Percentiles rank a stretch among this genome's conserved stretches.
Evolutionary conservation across 164 flowering plant genomes (phyloP).

Genomic region (Kalanchoe fedtschenkoi): DNA sequence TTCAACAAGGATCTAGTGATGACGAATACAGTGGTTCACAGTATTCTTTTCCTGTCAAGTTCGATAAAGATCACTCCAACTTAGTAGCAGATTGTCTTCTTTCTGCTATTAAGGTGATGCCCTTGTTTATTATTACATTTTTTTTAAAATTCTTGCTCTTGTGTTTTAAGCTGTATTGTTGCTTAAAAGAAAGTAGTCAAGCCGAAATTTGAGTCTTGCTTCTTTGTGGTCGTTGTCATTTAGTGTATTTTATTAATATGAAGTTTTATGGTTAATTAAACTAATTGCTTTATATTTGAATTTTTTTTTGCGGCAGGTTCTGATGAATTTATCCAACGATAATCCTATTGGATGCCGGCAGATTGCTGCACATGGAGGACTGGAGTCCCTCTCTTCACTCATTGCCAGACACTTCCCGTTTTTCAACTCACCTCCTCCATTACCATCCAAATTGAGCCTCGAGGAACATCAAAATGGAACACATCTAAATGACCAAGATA

Average conservation of each 20-base stretch:
- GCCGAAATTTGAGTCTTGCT: conserved; percentile 1
- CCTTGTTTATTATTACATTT: conserved; percentile 3
- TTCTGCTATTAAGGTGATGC: conserved; percentile 73
- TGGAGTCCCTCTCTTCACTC: conserved; percentile 66
- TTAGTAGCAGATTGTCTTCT: conserved; percentile 86
- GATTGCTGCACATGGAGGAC: conserved; percentile 78
- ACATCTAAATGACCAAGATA: conserved; percentile 66
- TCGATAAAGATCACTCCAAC: conserved; percentile 29
- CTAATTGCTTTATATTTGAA: conserved; percentile 5
- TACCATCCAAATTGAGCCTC: conserved; percentile 14
- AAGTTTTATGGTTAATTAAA: neutral
- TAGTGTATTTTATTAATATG: neutral
- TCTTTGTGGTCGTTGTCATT: conserved; percentile 6
- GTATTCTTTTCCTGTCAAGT: conserved; percentile 22
- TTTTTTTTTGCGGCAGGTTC: conserved; percentile 47
- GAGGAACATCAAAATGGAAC: conserved; percentile 24
- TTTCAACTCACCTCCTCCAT: conserved; percentile 29
- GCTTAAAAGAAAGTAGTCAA: neutral
- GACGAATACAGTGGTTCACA: conserved; percentile 15
- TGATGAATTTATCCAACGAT: conserved; percentile 95
- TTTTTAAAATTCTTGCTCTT: neutral
- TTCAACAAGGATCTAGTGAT: conserved; percentile 35
- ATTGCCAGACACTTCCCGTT: conserved; percentile 75
- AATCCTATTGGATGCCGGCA: conserved; percentile 83
- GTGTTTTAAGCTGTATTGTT: neutral